Evolutionary conservation across 129 eudicot genomes (phyloP).

Genomic region (Arctium minus): DNA sequence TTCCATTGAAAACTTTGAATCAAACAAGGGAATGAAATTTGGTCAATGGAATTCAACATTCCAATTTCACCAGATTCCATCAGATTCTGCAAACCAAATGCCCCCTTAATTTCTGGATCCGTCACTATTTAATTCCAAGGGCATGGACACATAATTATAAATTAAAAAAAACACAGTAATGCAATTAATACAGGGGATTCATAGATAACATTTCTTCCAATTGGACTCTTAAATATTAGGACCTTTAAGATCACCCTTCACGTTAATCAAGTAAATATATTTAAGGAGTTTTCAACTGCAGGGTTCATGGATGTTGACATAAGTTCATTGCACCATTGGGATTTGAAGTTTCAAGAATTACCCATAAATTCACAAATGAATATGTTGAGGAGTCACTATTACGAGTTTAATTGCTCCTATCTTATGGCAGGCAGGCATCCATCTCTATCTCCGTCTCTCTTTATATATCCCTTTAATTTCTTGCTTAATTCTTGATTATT

Average conservation of each 20-base stretch:
- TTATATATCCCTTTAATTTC: neutral
- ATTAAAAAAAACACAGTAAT: neutral
- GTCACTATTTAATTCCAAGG: too few species aligned
- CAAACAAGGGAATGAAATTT: too few species aligned
- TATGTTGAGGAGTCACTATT: neutral
- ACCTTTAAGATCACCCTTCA: neutral
- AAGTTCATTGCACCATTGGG: neutral
- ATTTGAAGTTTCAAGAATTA: neutral
- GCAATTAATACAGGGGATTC: neutral
- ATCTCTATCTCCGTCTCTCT: conserved; percentile 17
- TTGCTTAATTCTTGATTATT: neutral
- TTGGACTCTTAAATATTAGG: neutral
- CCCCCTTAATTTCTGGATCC: neutral
- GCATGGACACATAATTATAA: neutral
- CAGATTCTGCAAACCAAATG: too few species aligned
- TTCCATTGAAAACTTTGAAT: too few species aligned
- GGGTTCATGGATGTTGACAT: neutral
- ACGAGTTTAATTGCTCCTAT: conserved; percentile 2
- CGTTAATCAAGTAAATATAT: neutral
- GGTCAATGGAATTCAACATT: too few species aligned
- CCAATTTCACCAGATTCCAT: too few species aligned
- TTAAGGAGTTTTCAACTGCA: neutral
- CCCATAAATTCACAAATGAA: neutral
- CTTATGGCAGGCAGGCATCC: conserved; percentile 4
- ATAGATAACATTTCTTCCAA: neutral